Percentiles rank a stretch among this genome's conserved stretches.
These are phyloP conservation scores for Paratinospora sagittata DNA, from an alignment of 164 flowering plant genomes.

Conservation along the genomic window DNA sequence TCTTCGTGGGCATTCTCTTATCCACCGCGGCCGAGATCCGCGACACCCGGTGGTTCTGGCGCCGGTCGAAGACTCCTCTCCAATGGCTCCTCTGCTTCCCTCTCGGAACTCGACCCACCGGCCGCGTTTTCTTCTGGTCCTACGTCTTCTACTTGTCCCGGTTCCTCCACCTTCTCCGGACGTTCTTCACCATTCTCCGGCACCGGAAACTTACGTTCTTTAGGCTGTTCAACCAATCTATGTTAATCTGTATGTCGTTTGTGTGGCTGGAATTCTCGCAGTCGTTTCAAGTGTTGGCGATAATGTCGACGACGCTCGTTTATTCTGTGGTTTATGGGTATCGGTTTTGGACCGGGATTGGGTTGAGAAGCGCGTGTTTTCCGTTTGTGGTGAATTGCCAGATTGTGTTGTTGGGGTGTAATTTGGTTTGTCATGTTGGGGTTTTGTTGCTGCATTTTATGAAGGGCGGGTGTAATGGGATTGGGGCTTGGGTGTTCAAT, in stretches of 20 bases:
- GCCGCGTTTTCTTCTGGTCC: too few relatives aligned
- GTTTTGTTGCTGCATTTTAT: conserved; percentile 58
- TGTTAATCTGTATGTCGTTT: conserved; percentile 49
- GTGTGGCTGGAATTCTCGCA: conserved; percentile 93
- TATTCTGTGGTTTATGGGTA: conserved; percentile 65
- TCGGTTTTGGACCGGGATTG: conserved; percentile 70
- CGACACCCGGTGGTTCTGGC: conserved; percentile 84
- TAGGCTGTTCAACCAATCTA: conserved; percentile 55
- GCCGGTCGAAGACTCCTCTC: conserved; percentile 52
- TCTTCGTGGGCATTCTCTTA: conserved; percentile 56
- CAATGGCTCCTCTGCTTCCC: conserved; percentile 94
- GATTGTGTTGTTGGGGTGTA: conserved; percentile 50
- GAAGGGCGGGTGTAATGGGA: conserved; percentile 81
- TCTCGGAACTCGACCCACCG: too few relatives aligned
- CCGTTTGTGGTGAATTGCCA: conserved; percentile 62
- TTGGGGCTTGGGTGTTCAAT: conserved; percentile 73
- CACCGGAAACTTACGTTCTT: conserved; percentile 40
- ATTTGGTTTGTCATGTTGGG: conserved; percentile 60
- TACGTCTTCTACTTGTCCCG: conserved; percentile 68
- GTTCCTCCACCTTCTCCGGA: conserved; percentile 53
- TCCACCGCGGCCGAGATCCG: conserved; percentile 77
- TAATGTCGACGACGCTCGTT: conserved; percentile 41
- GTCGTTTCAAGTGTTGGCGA: conserved; percentile 77
- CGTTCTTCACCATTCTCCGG: conserved; percentile 44
- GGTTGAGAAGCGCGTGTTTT: conserved; percentile 49